Percentiles rank a stretch among this genome's conserved stretches.
These are phyloP conservation scores for Cystoisospora suis DNA, from an alignment of 169 alveolate genomes.

Conservation along the genomic window DNA sequence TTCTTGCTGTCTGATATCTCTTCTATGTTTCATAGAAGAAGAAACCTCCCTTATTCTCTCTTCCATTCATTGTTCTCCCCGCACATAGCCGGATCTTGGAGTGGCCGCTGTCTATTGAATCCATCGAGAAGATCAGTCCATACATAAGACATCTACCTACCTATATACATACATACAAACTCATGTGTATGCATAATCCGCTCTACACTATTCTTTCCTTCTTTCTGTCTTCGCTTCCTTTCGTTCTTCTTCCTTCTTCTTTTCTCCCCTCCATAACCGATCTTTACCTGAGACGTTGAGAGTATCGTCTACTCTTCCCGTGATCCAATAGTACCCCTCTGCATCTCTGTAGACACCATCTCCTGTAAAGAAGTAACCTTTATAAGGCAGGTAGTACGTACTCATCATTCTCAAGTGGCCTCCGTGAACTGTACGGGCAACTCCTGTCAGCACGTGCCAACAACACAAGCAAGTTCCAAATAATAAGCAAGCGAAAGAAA, in stretches of 20 bases:
- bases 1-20: no score
- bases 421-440: conserved; percentile 87
- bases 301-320: conserved; percentile 96
- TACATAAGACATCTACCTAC: no score
- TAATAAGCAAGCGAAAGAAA: no score
- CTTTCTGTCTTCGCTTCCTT: no score
- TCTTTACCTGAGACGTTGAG: conserved; percentile 87
- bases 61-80: no score
- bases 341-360: conserved; percentile 95
- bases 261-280: no score
- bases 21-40: no score
- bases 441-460: conserved; percentile 65
- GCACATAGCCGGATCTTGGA: no score
- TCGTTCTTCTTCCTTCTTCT: no score
- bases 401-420: conserved; percentile 85
- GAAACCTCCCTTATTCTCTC: no score
- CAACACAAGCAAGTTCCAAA: conserved; percentile 40
- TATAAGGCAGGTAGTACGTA: conserved; percentile 83
- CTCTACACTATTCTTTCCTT: background rate
- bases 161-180: background rate
- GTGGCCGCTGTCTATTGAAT: no score
- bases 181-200: background rate
- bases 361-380: conserved; percentile 92
- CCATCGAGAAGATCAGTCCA: no score
- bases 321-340: conserved; percentile 93